phyloP scores from a whole-genome alignment of 805 yeast species.

The Pichia phayaonensis region DNA sequence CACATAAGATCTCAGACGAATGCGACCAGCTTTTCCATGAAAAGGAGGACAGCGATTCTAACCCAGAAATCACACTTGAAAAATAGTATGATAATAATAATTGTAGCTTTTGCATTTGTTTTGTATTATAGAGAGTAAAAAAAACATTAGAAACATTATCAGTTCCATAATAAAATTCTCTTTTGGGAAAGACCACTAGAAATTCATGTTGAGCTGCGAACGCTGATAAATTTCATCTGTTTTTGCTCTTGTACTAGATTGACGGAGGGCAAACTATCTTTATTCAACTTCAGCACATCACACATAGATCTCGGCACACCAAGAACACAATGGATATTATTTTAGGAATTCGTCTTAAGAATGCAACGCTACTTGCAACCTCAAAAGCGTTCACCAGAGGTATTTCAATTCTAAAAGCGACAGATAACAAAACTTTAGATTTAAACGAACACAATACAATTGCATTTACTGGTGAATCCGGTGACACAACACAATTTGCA shows the following conservation, averaged over 20 bases:
- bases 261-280: not conserved
- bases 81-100: not conserved
- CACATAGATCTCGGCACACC: not conserved
- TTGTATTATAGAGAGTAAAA: too few species aligned
- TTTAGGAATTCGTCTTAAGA: slow-evolving; percentile 76
- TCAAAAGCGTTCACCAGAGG: slow-evolving; percentile 92
- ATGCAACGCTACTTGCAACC: slow-evolving; percentile 83
- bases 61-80: not conserved
- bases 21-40: not conserved
- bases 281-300: not conserved
- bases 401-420: slow-evolving; percentile 67
- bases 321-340: slow-evolving; percentile 70
- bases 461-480: slow-evolving; percentile 93
- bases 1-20: not conserved
- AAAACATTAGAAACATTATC: too few species aligned
- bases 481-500: slow-evolving; percentile 93
- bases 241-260: not conserved
- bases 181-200: not conserved
- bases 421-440: slow-evolving; percentile 72
- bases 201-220: not conserved
- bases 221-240: not conserved
- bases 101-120: too few species aligned
- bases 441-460: slow-evolving; percentile 71
- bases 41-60: not conserved
- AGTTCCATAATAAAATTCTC: not conserved